phyloP scores from a whole-genome alignment of 257 asterid species.

The Parsonsia alboflavescens region DNA sequence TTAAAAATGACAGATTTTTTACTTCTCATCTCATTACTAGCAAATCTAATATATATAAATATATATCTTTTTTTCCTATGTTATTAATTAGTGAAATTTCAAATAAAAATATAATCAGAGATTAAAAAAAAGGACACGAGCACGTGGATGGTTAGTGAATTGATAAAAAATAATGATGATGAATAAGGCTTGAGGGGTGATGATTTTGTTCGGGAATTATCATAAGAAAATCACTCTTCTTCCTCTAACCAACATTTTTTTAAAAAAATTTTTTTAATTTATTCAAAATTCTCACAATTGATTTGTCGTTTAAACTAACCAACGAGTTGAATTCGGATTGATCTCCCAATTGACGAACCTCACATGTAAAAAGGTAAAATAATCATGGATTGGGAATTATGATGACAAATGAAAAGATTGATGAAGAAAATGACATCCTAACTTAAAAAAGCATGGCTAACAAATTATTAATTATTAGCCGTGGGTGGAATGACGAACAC shows the following conservation, averaged over 20 bases:
- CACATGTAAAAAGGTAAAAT: neutral
- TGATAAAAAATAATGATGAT: too few relatives aligned
- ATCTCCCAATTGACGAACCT: neutral
- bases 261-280: neutral
- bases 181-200: neutral
- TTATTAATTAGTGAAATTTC: too few relatives aligned
- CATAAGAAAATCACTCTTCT: neutral
- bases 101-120: too few relatives aligned
- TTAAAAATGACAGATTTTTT: too few relatives aligned
- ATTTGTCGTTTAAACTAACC: neutral
- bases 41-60: too few relatives aligned
- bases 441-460: neutral
- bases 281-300: neutral
- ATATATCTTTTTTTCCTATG: too few relatives aligned
- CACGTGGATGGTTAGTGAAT: too few relatives aligned
- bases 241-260: too few relatives aligned
- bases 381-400: conserved; percentile 6
- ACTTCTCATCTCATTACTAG: too few relatives aligned
- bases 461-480: too few relatives aligned
- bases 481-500: too few relatives aligned
- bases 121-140: neutral
- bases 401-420: neutral
- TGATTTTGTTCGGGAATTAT: neutral
- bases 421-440: neutral
- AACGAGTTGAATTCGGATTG: neutral